These are phyloP conservation scores for Colletotrichum lupini DNA, from an alignment of 2,329 filamentous ascomycete species.

Conservation along the genomic window DNA sequence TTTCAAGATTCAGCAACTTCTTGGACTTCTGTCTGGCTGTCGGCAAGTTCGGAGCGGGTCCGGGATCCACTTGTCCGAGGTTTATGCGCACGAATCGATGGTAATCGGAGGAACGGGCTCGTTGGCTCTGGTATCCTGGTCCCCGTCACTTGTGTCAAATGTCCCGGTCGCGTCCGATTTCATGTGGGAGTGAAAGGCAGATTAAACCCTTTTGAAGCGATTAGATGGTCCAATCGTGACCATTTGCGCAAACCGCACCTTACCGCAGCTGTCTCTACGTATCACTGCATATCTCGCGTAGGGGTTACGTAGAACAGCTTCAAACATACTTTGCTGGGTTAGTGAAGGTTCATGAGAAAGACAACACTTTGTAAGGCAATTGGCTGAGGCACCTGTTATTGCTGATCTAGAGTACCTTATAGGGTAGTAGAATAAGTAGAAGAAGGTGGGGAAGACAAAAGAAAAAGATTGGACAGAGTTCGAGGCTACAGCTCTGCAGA, in stretches of 20 bases:
- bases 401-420: not conserved
- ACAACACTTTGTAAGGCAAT: not conserved
- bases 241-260: not conserved
- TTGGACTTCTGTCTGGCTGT: not conserved
- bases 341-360: not conserved
- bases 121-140: not conserved
- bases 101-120: slow-evolving; percentile 15
- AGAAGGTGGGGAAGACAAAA: not conserved
- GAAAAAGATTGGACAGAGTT: not conserved
- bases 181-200: not conserved
- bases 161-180: slow-evolving; percentile 5
- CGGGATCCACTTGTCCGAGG: slow-evolving; percentile 29
- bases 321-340: not conserved
- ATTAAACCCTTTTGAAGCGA: not conserved
- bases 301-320: not conserved
- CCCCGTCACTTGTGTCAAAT: slow-evolving; percentile 10
- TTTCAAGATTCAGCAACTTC: not conserved
- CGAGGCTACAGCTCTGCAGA: not conserved
- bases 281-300: not conserved
- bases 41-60: slow-evolving; percentile 30
- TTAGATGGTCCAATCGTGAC: not conserved
- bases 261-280: not conserved
- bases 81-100: slow-evolving; percentile 32
- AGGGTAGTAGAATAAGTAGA: not conserved
- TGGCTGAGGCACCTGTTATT: too few species aligned